Evolutionary conservation across 1,284 basidiomycete genomes (phyloP), one percentile per base, ranked within the genome.

Genomic region (Cutaneotrichosporon mucoides): DNA sequence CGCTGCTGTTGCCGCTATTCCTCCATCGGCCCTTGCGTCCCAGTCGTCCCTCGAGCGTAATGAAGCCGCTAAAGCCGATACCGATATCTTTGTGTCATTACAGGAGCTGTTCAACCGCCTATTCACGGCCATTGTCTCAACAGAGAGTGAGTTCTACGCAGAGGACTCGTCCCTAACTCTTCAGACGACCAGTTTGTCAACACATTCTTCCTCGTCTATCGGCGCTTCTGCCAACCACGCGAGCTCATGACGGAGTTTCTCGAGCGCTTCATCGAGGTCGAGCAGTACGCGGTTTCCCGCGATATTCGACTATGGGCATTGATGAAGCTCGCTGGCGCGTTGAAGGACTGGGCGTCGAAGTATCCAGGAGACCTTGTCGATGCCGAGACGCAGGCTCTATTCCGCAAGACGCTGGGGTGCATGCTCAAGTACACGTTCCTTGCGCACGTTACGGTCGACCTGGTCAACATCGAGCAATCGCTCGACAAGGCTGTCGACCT

Each of bases 131-230:
- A 73, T 79, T 37, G 68, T 74, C 1, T 71, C 73, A 3, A 68
- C 67, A 13, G 66, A 70, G 59, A 70, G 75, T 75, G 53, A 62
- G 72, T 62, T 37, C n/a, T n/a, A 12, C 10, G 13, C 11, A 42
- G 24, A 24, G 24, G 24, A 24, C 24, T 24, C 24, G 24, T 24
- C 24, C 24, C 24, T 24, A 24, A 24, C 24, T 24, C 24, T 24
- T 24, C 33, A 48, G 76, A 78, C 52, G 68, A 70, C 7, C 49
- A 58, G 9, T 76, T 77, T 49, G 64, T 76, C 10, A 62, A 64
- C 15, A 61, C 72, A 7, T 79, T 79, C 60, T 73, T 77, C 62
- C 59, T 75, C 59, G 73, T 70, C 0, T 79, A 75, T 57, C 72
- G 78, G 1, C 70, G 78, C 0, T 79, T 78, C 53, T 72, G 68